These are phyloP conservation scores for Tephrocybe sp. DNA, from an alignment of 768 basidiomycete genomes.

Conservation along the genomic window DNA sequence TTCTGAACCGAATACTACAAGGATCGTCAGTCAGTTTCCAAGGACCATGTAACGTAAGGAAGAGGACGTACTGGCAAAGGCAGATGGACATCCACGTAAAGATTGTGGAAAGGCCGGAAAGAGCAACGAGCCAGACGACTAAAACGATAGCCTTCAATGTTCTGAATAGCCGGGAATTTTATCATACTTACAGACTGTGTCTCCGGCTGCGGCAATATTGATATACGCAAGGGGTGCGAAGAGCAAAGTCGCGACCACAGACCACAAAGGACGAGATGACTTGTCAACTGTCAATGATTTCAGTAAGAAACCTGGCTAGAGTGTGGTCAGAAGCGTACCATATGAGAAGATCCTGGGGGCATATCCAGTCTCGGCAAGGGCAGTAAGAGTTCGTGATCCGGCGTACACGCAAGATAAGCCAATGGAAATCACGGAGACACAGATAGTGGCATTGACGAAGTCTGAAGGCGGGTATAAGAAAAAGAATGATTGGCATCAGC, in stretches of 20 bases:
- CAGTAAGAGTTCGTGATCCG: constrained; percentile 44
- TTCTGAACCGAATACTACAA: constrained; percentile 42
- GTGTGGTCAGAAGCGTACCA: constrained; percentile 25
- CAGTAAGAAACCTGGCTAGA: too few species aligned
- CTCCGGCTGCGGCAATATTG: constrained; percentile 35
- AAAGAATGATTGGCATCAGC: not conserved
- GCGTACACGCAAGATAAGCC: constrained; percentile 47
- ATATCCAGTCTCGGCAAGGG: constrained; percentile 47
- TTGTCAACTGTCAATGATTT: constrained; percentile 48
- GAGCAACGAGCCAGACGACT: constrained; percentile 45
- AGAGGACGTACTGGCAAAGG: constrained; percentile 40
- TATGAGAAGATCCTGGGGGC: constrained; percentile 44
- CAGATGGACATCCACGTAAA: constrained; percentile 48
- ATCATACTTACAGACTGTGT: constrained; percentile 35
- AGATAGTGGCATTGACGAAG: constrained; percentile 44
- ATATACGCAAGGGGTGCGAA: constrained; percentile 42
- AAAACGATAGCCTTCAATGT: not conserved
- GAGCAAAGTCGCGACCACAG: constrained; percentile 34
- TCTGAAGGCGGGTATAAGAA: constrained; percentile 15
- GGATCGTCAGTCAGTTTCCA: not conserved
- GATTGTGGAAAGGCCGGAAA: constrained; percentile 47
- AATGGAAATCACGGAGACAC: constrained; percentile 46
- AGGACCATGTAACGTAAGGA: not conserved
- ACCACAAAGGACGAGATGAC: constrained; percentile 44
- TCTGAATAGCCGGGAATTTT: too few species aligned